Evolutionary conservation across 495 filamentous ascomycete genomes (phyloP).

Genomic region (Aspergillus kassunensis): DNA sequence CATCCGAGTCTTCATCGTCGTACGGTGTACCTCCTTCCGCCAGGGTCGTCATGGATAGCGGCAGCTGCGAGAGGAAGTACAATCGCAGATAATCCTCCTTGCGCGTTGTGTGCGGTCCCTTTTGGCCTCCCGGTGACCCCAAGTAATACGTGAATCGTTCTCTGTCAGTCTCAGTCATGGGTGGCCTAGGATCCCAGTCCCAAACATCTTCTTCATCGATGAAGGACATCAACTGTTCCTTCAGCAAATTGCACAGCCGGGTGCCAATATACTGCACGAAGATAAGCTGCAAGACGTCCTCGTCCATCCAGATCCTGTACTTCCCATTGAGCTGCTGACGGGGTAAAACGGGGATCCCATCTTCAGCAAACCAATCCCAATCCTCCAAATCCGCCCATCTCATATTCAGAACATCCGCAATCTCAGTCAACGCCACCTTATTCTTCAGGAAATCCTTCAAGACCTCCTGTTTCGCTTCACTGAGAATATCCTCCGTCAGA

Average conservation of each 20-base stretch:
- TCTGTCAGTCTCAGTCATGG: conserved; percentile 17
- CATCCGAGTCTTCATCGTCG: conserved; percentile 12
- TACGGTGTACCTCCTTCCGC: conserved; percentile 10
- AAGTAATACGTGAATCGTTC: conserved; percentile 29
- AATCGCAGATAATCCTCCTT: conserved; percentile 23
- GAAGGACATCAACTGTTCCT: conserved; percentile 38
- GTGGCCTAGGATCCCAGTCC: conserved; percentile 29
- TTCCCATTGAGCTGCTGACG: conserved; percentile 51
- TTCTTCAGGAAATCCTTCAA: conserved; percentile 51
- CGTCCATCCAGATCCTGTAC: conserved; percentile 55
- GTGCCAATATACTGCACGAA: conserved; percentile 58
- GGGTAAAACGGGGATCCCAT: conserved; percentile 43
- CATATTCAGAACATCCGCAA: conserved; percentile 60
- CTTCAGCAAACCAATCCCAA: conserved; percentile 51
- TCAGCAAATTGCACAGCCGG: conserved; percentile 51
- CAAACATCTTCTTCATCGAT: conserved; percentile 38
- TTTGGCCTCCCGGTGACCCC: background rate
- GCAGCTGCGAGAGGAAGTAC: conserved; percentile 45
- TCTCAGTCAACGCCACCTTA: conserved; percentile 46
- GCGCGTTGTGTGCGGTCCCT: conserved; percentile 18
- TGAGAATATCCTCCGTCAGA: conserved; percentile 48
- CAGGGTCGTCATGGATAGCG: conserved; percentile 12
- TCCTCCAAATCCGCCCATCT: conserved; percentile 46
- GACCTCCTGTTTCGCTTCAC: conserved; percentile 50
- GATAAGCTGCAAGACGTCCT: conserved; percentile 59